Evolutionary conservation across 1,139 yeast species (phyloP), one percentile per base, ranked within the genome.

Genomic region (Hyphopichia buzzinii): DNA sequence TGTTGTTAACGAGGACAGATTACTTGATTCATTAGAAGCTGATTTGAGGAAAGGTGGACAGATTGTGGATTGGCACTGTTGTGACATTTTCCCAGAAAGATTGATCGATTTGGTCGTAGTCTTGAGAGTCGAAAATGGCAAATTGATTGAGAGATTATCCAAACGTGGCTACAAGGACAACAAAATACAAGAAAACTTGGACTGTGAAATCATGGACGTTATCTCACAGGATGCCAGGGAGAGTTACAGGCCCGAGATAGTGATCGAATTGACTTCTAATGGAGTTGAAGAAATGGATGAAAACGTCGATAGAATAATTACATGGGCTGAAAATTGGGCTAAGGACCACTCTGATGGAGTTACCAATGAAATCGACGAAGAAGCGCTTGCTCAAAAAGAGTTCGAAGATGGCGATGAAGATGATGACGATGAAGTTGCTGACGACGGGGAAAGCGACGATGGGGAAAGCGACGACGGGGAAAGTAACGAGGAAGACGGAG

Each of bases 161-260:
- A 76, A 77, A 43, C 73, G 95, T 57, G 84, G 82, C 4, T 92
- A 92, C 57, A 78, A 81, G 38, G 84, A 87, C 43, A 69, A 74
- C 44, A 92, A 92, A 63, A 77, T 92, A 41, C 86, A 84, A 41
- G 99, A 94, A 55, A 92, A 92, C 56, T 67, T 94, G 38, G 97
- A 92, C 57, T 95, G 96, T 43, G 99, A 92, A 59, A 92, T 94
- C 46, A 94, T 92, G 98, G 92, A 90, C 49, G 88, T 92, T 17
- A 77, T 94, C 17, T 63, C 83, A 33, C 85, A 83, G 47, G 98
- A 94, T 49, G 98, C 98, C 0, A 67, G 75, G 39, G 96, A 88
- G 26, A 74, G 83, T 26, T 92, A 88, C 54, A 85, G 74, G 26
- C 81, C 81, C 21, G 87, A 84, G 42, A 79, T 89, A 17, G 94